These are phyloP conservation scores for Quercus mongolica DNA, from an alignment of 306 rosid species.

Conservation along the genomic window DNA sequence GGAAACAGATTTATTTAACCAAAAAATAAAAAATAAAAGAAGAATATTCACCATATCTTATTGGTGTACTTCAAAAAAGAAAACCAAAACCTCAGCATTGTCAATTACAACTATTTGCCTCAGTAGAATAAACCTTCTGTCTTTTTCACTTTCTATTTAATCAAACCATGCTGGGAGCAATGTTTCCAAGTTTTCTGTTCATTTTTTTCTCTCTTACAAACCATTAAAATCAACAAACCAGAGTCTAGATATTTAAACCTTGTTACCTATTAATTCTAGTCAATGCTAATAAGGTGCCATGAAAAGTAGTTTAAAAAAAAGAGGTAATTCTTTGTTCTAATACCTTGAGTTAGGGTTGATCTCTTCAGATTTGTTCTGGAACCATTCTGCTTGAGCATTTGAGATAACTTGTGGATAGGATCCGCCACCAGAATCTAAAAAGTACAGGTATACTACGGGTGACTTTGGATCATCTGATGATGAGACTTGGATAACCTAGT, in stretches of 20 bases:
- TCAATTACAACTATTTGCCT: background rate
- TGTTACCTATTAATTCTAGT: background rate
- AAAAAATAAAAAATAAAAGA: background rate
- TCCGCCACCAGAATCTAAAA: constrained; percentile 93
- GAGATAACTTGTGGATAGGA: constrained; percentile 81
- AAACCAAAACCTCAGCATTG: background rate
- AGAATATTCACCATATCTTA: background rate
- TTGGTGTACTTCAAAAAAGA: background rate
- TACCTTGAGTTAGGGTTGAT: constrained; percentile 70
- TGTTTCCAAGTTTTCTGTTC: background rate
- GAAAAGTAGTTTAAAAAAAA: background rate
- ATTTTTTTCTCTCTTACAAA: background rate
- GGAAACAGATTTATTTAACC: background rate
- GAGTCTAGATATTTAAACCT: background rate
- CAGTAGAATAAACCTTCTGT: background rate
- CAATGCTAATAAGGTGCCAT: background rate
- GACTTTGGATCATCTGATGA: constrained; percentile 39
- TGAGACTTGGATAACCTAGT: constrained; percentile 55
- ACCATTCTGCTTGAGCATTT: constrained; percentile 67
- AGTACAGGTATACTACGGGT: constrained; percentile 61
- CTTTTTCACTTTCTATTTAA: background rate
- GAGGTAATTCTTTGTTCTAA: background rate
- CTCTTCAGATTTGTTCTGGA: constrained; percentile 39
- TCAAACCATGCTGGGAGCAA: background rate
- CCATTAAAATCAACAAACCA: background rate